Percentiles rank a stretch among this genome's conserved stretches.
phyloP scores from a whole-genome alignment of 345 rosid genomes.

The Pelargonium nanum region DNA sequence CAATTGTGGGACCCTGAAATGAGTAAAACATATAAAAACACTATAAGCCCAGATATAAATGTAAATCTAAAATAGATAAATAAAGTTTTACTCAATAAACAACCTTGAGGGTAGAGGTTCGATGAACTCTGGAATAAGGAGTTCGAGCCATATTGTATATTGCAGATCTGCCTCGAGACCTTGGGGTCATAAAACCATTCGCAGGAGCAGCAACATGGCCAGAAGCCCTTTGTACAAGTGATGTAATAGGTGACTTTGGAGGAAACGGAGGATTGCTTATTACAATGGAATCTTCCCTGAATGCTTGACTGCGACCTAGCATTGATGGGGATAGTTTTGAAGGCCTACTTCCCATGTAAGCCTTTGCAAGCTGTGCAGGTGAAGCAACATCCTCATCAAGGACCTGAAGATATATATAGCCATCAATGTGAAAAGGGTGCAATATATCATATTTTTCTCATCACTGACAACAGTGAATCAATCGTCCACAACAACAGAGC shows the following conservation, averaged over 20 bases:
- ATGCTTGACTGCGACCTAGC: constrained; percentile 33
- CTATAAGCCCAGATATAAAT: neutral
- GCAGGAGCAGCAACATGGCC: constrained; percentile 33
- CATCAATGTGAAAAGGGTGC: neutral
- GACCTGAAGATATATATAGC: constrained; percentile 36
- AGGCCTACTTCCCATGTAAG: constrained; percentile 82
- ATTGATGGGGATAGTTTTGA: constrained; percentile 55
- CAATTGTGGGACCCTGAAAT: constrained; percentile 25
- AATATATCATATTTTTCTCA: neutral
- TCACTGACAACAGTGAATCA: neutral
- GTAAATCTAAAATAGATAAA: constrained; percentile 2
- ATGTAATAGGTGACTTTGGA: constrained; percentile 35
- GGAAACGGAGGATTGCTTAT: constrained; percentile 25
- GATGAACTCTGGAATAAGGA: constrained; percentile 67
- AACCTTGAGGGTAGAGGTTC: constrained; percentile 46
- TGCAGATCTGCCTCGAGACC: constrained; percentile 78
- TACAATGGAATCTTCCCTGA: constrained; percentile 35
- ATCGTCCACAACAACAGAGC: neutral
- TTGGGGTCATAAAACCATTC: constrained; percentile 72
- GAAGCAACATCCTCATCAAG: constrained; percentile 58
- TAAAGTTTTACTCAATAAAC: neutral
- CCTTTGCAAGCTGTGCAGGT: constrained; percentile 94
- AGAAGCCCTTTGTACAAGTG: constrained; percentile 44
- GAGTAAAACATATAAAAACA: constrained; percentile 2
- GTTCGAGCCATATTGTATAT: constrained; percentile 82